Base-by-base conservation (phyloP, 345 rosid species). In the Eucalyptus leucophloia region DNA sequence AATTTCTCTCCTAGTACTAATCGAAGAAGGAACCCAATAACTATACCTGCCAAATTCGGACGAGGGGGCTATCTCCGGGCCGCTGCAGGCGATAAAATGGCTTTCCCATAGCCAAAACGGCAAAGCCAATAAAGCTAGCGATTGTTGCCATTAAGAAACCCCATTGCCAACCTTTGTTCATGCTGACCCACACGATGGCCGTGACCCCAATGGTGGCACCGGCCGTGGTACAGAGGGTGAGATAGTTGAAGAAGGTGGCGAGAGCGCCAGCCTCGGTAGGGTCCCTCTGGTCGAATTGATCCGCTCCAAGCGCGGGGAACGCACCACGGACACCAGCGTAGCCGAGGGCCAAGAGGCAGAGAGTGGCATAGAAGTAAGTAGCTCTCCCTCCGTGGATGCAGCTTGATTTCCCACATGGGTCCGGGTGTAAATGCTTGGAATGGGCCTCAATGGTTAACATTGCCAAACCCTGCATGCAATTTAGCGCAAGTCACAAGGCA, bases 151-250 rank as follows among this genome's bases (percentile, higher is more conserved):
- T 92, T 67, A 94, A 42, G 83, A 94, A 94, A 8, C 95, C 97
- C 92, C 89, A 92, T 58, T 87, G 89, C 96, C 97, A 95, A 30
- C 80, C 87, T 49, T 85, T 88, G 49, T 92, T 87, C 3, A 88
- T 89, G 83, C 90, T 94, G 40, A 94, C 88, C 87, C 91, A 93
- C 44, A 94, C 96, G 24, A 94, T 90, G 40, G 50, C 92, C 2
- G 97, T 93, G 85, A 95, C 94, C 45, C 97, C 96, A 3, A 94
- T 49, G 5, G 83, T 60, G 28, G 93, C 94, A 19, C 95, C 96
- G 24, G 92, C 17, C 4, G 92, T 92, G 47, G 87, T 85, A 77
- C 91, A 88, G 8, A 94, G 91, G 47, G 90, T 37, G 5, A 89
- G 83, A 89, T 88, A 93, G 42, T 94, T 95, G 93, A 94, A 95